Percentiles rank a stretch among this genome's conserved stretches.
These are phyloP conservation scores for Daldinia childiae DNA, from an alignment of 495 filamentous ascomycete species.

Conservation along the genomic window DNA sequence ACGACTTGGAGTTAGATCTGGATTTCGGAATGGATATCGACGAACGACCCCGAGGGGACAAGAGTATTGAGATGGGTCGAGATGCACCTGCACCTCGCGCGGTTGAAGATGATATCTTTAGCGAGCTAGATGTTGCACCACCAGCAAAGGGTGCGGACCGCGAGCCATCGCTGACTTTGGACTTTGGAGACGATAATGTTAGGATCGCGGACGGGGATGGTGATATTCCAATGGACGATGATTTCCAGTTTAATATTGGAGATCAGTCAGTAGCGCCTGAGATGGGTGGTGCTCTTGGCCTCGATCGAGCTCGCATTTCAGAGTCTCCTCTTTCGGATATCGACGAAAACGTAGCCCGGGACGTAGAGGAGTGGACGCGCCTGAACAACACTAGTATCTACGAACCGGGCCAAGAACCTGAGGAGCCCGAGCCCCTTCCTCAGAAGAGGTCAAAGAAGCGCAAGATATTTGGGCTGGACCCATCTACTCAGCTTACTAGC, in stretches of 20 bases:
- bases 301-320: constrained; percentile 66
- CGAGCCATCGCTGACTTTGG: constrained; percentile 57
- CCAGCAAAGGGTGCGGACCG: constrained; percentile 57
- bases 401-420: constrained; percentile 60
- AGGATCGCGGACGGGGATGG: constrained; percentile 67
- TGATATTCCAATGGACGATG: constrained; percentile 70
- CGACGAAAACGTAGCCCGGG: constrained; percentile 63
- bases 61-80: constrained; percentile 86
- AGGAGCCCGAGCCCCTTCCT: constrained; percentile 67
- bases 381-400: constrained; percentile 62
- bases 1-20: constrained; percentile 64
- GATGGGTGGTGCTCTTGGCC: constrained; percentile 50
- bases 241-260: constrained; percentile 60
- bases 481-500: constrained; percentile 66
- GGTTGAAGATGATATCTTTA: constrained; percentile 77
- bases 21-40: constrained; percentile 69
- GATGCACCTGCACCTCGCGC: constrained; percentile 73
- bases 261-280: constrained; percentile 59
- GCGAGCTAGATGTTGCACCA: constrained; percentile 65
- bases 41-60: constrained; percentile 57
- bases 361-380: constrained; percentile 64
- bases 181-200: constrained; percentile 61
- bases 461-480: constrained; percentile 75
- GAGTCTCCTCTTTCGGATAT: constrained; percentile 76
- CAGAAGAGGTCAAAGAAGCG: constrained; percentile 78